Evolutionary conservation across 176 grass and related monocot genomes (phyloP).

Genomic region (Hordeum vulgare): MorexV3_pseudomolecules_assembly NC_058520.1:21153786-21154285

Average conservation of each 20-base stretch:
- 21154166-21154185: neutral
- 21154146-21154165: rapidly evolving
- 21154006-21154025: neutral
- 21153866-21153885: neutral
- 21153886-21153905: neutral
- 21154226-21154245: neutral
- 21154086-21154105: neutral
- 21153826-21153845: conserved; percentile 18
- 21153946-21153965: neutral
- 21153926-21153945: neutral
- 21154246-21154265: neutral
- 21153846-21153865: neutral
- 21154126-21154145: neutral
- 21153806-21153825: conserved; percentile 54
- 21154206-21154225: neutral
- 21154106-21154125: neutral
- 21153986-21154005: neutral
- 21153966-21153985: too few relatives aligned
- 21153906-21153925: neutral
- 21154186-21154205: neutral
- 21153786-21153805: conserved; percentile 42
- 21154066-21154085: neutral
- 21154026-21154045: neutral
- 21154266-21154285: neutral
- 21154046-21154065: neutral